These are phyloP conservation scores for Pythium angustatum DNA, from an alignment of 352 stramenopile species.

Conservation along the genomic window DNA sequence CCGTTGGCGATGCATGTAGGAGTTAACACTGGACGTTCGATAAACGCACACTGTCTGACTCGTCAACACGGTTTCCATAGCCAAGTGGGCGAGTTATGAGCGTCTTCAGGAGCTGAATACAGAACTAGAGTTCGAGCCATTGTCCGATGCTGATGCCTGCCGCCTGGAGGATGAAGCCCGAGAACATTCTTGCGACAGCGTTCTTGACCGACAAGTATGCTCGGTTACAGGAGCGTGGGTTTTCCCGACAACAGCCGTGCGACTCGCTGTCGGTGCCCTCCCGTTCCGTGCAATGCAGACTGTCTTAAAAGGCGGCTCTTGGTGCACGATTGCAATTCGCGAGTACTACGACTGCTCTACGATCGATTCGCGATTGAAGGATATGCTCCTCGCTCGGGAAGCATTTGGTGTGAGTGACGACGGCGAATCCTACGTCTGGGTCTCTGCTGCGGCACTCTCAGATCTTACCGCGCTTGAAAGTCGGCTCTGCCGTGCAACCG, in stretches of 20 bases:
- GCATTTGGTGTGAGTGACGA: conserved; percentile 7
- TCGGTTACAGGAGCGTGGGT: conserved; percentile 14
- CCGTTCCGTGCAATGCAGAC: conserved; percentile 8
- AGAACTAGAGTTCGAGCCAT: conserved; percentile 1
- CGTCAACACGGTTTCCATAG: neutral
- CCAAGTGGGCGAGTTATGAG: neutral
- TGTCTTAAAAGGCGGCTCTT: neutral
- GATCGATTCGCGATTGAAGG: conserved; percentile 11
- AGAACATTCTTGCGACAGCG: neutral
- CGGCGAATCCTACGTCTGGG: conserved; percentile 3
- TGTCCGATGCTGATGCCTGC: neutral
- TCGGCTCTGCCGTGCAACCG: neutral
- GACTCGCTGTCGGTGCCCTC: neutral
- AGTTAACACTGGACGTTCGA: too few relatives aligned
- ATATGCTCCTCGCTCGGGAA: conserved; percentile 18
- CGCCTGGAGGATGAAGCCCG: conserved; percentile 1
- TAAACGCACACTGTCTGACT: too few relatives aligned
- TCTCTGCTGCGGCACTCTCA: conserved; percentile 6
- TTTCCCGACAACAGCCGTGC: neutral
- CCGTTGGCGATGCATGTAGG: too few relatives aligned
- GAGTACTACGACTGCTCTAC: conserved; percentile 29
- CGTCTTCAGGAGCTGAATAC: conserved; percentile 3
- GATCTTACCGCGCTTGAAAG: conserved; percentile 11
- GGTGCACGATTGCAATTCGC: neutral
- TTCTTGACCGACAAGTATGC: conserved; percentile 16